Conservation (phyloP, 257 asterid species). For the Pogostemon cablin region DNA sequence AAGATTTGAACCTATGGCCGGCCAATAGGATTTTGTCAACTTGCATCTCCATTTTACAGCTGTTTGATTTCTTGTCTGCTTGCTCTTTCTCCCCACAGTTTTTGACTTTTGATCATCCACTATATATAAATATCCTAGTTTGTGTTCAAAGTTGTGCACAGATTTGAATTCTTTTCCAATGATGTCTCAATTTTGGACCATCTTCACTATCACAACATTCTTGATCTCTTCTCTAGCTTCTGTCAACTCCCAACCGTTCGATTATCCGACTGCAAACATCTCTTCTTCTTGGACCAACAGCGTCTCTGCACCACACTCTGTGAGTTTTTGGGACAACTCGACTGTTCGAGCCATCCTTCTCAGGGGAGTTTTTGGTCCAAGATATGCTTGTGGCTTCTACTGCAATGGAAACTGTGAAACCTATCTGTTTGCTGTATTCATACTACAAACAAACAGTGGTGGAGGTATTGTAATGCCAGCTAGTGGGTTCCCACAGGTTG, state of each 20-base stretch:
- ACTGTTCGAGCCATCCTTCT: conserved; percentile 45
- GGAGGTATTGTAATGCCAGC: conserved; percentile 33
- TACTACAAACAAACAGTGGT: conserved; percentile 45
- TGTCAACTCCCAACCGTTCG: conserved; percentile 42
- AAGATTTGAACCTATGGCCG: too few relatives aligned
- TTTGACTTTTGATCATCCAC: neutral
- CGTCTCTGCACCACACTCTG: conserved; percentile 41
- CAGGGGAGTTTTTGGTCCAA: conserved; percentile 45
- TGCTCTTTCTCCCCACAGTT: neutral
- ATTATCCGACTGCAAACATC: conserved; percentile 50
- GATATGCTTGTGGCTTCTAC: conserved; percentile 50
- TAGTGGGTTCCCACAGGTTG: conserved; percentile 51
- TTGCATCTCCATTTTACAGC: neutral
- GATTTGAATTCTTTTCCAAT: neutral
- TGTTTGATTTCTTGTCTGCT: conserved; percentile 2
- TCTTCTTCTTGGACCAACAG: conserved; percentile 52
- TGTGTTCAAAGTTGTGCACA: too few relatives aligned
- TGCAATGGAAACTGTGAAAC: conserved; percentile 46
- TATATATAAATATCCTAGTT: neutral
- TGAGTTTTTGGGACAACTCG: conserved; percentile 35
- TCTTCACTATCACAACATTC: neutral
- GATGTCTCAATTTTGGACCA: conserved; percentile 13
- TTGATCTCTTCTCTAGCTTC: neutral
- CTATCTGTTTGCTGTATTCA: conserved; percentile 48
- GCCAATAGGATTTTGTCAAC: neutral